A percentile compares a stretch with the other conserved stretches of the same genome.
Evolutionary conservation across 345 rosid genomes (phyloP).

Genomic region (Aquilaria malaccensis): DNA sequence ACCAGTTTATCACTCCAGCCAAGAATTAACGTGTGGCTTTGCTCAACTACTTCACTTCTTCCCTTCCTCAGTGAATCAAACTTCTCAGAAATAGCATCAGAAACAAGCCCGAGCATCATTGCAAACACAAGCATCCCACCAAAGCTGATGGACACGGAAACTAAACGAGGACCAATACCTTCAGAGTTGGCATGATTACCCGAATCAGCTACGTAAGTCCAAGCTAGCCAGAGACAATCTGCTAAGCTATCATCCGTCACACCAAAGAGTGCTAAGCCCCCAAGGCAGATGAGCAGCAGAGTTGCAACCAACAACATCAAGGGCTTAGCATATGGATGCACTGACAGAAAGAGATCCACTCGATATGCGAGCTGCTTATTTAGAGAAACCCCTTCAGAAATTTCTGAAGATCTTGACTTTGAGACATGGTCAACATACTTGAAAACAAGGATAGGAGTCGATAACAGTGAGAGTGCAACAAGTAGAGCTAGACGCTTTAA

Average conservation of each 20-base stretch:
- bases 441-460: slow-evolving; percentile 35
- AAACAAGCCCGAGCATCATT: slow-evolving; percentile 78
- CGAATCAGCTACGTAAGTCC: slow-evolving; percentile 63
- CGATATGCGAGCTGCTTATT: slow-evolving; percentile 51
- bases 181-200: slow-evolving; percentile 71
- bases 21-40: slow-evolving; percentile 61
- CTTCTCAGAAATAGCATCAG: slow-evolving; percentile 74
- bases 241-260: slow-evolving; percentile 53
- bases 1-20: slow-evolving; percentile 89
- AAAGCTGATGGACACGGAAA: slow-evolving; percentile 66
- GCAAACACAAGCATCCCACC: slow-evolving; percentile 85
- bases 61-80: slow-evolving; percentile 71
- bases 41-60: slow-evolving; percentile 64
- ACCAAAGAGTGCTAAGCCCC: slow-evolving; percentile 63
- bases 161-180: slow-evolving; percentile 59
- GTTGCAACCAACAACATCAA: slow-evolving; percentile 60
- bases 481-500: slow-evolving; percentile 45
- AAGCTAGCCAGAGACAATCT: slow-evolving; percentile 69
- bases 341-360: slow-evolving; percentile 45
- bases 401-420: slow-evolving; percentile 37
- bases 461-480: slow-evolving; percentile 35
- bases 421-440: slow-evolving; percentile 48
- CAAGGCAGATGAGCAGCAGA: slow-evolving; percentile 49
- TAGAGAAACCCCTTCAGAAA: slow-evolving; percentile 44
- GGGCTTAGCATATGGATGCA: slow-evolving; percentile 68